Evolutionary conservation across 116 monocot species (phyloP), one percentile per base, ranked within the genome.

Genomic region (Papilionanthe hybrid): DNA sequence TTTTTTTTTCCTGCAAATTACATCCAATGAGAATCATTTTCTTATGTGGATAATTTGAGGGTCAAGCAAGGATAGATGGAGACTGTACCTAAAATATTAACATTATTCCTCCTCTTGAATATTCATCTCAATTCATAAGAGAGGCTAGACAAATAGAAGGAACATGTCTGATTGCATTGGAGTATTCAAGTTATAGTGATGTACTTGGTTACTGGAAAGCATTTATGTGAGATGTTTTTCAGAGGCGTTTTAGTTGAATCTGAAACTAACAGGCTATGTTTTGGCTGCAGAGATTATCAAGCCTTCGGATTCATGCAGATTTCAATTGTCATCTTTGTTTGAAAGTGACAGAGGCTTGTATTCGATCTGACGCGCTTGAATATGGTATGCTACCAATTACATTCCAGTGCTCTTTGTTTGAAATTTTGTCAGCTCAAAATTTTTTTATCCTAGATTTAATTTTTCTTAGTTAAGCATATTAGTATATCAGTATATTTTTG

Each of bases 321-420:
- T 95, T 95, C 81, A 99, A 99, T 87, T 83, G 82, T 76, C 93
- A 99, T 90, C 95, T 99, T 78, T 99, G 95, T 78, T 81, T 89
- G 84, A 91, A 83, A 82, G 87, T 99, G 78, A 53, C 91, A 44
- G 92, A 99, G 81, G 93, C 99, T 80, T 99, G 99, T 79, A 75
- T 86, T 75, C 91, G 90, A 81, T 87, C 83, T 74, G 81, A 79
- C 81, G 90, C 95, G 49, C 80, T 90, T 82, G 90, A 94, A 49
- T 92, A 90, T 79, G 95, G 99, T 99, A 95, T 81, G 84, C 19
- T 13, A 75, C 76, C 72, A 23, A 41, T 56, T 63, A 11, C 37
- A 29, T 79, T 73, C 28, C 30, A 67, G 41, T 8, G 5, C 45
- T 32, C 13, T 69, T 32, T 69, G 32, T 69, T 69, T 69, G 5